These are phyloP conservation scores for Cercospora sp. DNA, from an alignment of 2,329 filamentous ascomycete species.

Conservation along the genomic window DNA sequence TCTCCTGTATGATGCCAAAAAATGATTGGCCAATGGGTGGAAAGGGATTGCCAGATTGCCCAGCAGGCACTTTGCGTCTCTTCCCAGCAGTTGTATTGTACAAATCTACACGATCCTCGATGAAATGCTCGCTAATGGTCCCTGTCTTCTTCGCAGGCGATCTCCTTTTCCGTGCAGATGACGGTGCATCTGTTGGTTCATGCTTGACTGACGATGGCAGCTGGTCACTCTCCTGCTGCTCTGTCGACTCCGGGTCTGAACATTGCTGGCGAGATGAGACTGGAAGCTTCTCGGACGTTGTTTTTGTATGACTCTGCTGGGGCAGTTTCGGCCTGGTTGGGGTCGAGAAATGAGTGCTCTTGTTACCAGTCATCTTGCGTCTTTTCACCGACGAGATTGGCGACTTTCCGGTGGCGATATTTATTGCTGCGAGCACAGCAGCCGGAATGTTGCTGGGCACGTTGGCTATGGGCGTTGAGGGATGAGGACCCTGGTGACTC, in stretches of 20 bases:
- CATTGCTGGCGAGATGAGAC: background rate
- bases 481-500: background rate
- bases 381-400: slow-evolving; percentile 20
- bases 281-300: background rate
- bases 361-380: slow-evolving; percentile 38
- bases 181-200: background rate
- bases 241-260: background rate
- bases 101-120: slow-evolving; percentile 34
- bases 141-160: slow-evolving; percentile 25
- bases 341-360: slow-evolving; percentile 37
- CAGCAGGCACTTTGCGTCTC: slow-evolving; percentile 30
- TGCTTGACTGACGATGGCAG: background rate
- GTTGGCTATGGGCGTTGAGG: background rate
- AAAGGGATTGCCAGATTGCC: slow-evolving; percentile 57
- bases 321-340: background rate
- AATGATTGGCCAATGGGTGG: slow-evolving; percentile 61
- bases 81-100: slow-evolving; percentile 34
- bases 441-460: background rate
- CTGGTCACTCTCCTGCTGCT: background rate
- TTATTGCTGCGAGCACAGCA: slow-evolving; percentile 14
- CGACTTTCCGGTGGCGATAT: slow-evolving; percentile 4
- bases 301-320: background rate
- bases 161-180: background rate
- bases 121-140: slow-evolving; percentile 31
- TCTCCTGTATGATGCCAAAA: slow-evolving; percentile 85